Conservation (phyloP, 2,329 filamentous ascomycete species). For the Raffaelea deltoideospora region DNA sequence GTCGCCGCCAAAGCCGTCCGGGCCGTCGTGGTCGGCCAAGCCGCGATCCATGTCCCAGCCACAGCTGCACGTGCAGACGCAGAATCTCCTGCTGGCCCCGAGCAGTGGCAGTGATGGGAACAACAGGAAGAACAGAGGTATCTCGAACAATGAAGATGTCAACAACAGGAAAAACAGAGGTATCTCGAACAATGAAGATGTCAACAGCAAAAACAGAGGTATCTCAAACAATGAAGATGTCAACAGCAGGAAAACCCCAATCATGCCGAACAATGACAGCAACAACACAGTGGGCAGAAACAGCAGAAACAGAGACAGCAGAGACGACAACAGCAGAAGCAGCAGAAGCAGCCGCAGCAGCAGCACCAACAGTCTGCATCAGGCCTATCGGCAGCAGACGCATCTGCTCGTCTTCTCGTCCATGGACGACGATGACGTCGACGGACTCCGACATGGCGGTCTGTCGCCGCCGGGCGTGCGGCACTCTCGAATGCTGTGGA, state of each 20-base stretch:
- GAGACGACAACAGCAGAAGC: too few species aligned
- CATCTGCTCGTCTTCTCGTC: neutral
- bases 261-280: too few species aligned
- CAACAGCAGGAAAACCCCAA: too few species aligned
- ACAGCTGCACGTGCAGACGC: neutral
- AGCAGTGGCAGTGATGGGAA: too few species aligned
- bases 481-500: slow-evolving; percentile 13
- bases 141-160: too few species aligned
- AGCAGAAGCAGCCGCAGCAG: neutral
- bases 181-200: too few species aligned
- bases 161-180: too few species aligned
- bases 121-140: too few species aligned
- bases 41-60: neutral
- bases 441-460: slow-evolving; percentile 30
- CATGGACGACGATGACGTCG: slow-evolving; percentile 14
- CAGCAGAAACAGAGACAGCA: too few species aligned
- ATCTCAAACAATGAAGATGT: too few species aligned
- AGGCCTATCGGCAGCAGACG: slow-evolving; percentile 1
- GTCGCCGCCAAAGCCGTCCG: slow-evolving; percentile 9
- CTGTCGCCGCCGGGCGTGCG: slow-evolving; percentile 29
- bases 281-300: too few species aligned
- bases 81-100: neutral
- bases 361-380: slow-evolving; percentile 3
- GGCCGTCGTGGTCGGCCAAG: slow-evolving; percentile 17
- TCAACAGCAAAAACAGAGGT: too few species aligned